Evolutionary conservation across 192 early-diverging fungal genomes (phyloP).

Genomic region (Funneliformis geosporum): DNA sequence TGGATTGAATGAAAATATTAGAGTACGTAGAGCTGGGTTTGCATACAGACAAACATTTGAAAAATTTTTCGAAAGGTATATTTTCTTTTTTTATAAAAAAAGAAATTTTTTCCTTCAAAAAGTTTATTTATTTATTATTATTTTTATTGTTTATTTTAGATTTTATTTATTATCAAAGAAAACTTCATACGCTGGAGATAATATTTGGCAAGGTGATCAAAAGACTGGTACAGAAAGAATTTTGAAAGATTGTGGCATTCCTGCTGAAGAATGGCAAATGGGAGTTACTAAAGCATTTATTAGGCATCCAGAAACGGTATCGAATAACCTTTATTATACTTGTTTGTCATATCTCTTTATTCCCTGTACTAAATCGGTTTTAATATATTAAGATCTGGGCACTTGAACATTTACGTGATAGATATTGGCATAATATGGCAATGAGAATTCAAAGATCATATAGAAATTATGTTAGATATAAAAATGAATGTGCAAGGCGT

Average conservation of each 20-base stretch:
- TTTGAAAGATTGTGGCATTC: constrained; percentile 83
- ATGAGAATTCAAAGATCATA: constrained; percentile 90
- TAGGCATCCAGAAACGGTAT: constrained; percentile 86
- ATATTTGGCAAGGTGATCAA: constrained; percentile 78
- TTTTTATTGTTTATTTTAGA: constrained; percentile 50
- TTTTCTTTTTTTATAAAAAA: not conserved
- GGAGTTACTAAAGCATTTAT: constrained; percentile 96
- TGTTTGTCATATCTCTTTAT: not conserved
- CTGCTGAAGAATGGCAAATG: constrained; percentile 90
- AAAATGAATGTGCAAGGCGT: constrained; percentile 60
- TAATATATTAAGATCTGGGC: constrained; percentile 63
- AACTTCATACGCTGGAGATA: constrained; percentile 83
- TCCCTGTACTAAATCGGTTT: not conserved
- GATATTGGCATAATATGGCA: constrained; percentile 96
- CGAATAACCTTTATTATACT: not conserved
- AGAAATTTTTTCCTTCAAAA: not conserved
- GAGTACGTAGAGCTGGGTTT: constrained; percentile 96
- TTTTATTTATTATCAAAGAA: constrained; percentile 74
- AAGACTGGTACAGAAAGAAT: constrained; percentile 76
- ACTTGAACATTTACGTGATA: constrained; percentile 89
- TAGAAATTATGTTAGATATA: constrained; percentile 72
- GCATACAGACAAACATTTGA: constrained; percentile 95
- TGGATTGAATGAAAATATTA: constrained; percentile 96
- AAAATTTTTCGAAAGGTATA: constrained; percentile 70
- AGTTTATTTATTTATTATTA: not conserved